These are phyloP conservation scores for Paracamarosporium sp. DNA, from an alignment of 2,329 filamentous ascomycete species.

Conservation along the genomic window DNA sequence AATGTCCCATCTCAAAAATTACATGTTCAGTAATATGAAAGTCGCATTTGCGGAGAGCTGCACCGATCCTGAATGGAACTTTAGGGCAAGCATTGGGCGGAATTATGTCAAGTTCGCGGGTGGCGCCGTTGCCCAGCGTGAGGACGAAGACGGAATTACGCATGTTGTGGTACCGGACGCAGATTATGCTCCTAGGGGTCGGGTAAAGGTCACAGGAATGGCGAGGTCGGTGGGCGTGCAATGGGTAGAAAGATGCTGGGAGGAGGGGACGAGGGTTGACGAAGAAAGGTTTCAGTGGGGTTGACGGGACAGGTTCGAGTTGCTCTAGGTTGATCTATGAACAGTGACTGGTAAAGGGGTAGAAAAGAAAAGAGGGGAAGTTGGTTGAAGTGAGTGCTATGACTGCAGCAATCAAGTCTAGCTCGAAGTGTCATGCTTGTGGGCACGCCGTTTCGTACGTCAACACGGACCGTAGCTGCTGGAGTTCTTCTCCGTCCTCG, in stretches of 20 bases:
- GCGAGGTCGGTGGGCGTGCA: conserved; percentile 72
- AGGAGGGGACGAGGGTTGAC: conserved; percentile 77
- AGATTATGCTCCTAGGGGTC: conserved; percentile 53
- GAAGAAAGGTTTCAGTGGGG: conserved; percentile 59
- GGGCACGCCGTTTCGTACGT: no score
- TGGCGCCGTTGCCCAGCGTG: conserved; percentile 51
- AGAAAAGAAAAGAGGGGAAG: no score
- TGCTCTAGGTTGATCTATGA: no score
- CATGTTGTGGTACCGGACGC: conserved; percentile 63
- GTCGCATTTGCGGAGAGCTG: conserved; percentile 18
- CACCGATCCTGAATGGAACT: conserved; percentile 18
- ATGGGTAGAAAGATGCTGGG: conserved; percentile 86
- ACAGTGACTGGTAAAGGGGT: no score
- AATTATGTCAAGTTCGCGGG: conserved; percentile 74
- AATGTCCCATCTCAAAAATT: conserved; percentile 32
- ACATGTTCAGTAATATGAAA: conserved; percentile 39
- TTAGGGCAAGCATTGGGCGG: conserved; percentile 53
- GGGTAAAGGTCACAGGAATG: conserved; percentile 52
- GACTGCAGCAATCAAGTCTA: no score
- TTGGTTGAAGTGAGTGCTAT: no score
- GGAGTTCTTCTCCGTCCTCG: no score
- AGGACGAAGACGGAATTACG: not conserved
- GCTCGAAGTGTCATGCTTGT: no score
- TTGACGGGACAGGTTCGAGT: conserved; percentile 13
- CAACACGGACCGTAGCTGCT: no score